Evolutionary conservation across 2,329 filamentous ascomycete genomes (phyloP), one percentile per base, ranked within the genome.

Genomic region (Aspergillus pseudotamarii): DNA sequence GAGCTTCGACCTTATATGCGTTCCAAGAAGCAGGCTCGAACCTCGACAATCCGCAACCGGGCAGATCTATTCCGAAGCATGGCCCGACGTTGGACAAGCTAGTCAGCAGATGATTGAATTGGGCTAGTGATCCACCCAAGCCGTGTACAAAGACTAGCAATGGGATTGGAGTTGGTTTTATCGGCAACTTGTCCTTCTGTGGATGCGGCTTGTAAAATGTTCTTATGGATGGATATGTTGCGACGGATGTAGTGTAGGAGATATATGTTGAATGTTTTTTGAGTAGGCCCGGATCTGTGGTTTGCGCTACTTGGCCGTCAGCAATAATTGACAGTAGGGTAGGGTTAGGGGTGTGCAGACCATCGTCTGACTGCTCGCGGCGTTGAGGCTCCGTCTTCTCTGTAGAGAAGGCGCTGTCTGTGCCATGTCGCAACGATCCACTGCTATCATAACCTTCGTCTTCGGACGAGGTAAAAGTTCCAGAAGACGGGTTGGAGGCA

Each of bases 141-240:
- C 95, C 95, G 73, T 98, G 95, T 62, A 98, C 84, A 74, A 96
- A 97, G 50, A 98, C 93, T 4, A 98, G 81, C 11, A 99, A 81
- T 1, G 95, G 95, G 12, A 97, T 80, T 0, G 91, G 89, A 0
- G 86, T 84, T 1, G 92, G 91, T 65, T 88, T 84, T 48, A 83
- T 85, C 3, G 92, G 93, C 4, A 98, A 84, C 75, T 95, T 91
- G 64, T 89, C 86, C n/a, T 89, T 88, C 73, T 97, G 93, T 23
- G 89, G 86, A 78, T 97, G 95, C 60, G 87, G 87, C 61, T 90
- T 87, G 79, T 91, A 94, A 77, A 98, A 97, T 50, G 94, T 89
- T 61, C 94, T 88, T 66, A 98, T 85, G 36, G 85, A 86, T 2
- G 88, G 85, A 75, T 97, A 98, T 10, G 86, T 89, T 67, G 89